A percentile compares a stretch with the other conserved stretches of the same genome.
These are phyloP conservation scores for Babjeviella inositovora DNA, from an alignment of 805 yeast species.

Conservation along the genomic window DNA sequence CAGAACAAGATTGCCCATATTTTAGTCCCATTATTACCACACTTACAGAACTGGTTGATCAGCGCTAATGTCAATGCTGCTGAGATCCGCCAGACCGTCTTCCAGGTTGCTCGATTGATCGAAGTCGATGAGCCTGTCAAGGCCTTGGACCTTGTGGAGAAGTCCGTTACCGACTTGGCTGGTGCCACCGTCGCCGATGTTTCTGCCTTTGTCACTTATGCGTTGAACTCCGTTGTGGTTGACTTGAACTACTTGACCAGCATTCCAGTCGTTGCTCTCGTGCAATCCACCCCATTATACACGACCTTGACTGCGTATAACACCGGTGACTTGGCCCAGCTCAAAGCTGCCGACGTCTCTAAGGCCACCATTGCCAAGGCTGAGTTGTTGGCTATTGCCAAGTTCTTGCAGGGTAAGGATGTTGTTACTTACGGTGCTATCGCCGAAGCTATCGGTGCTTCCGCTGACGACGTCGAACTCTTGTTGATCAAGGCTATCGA, in stretches of 20 bases:
- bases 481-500: slow-evolving; percentile 1
- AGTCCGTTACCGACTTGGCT: background rate
- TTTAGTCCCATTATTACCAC: background rate
- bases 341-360: background rate
- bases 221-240: background rate
- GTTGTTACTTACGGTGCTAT: slow-evolving; percentile 8
- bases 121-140: no score
- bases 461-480: slow-evolving; percentile 4
- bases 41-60: slow-evolving; percentile 1
- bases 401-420: background rate
- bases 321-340: slow-evolving; percentile 1
- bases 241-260: slow-evolving; percentile 1
- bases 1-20: slow-evolving; percentile 2
- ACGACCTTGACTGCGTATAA: background rate
- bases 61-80: background rate
- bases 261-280: background rate
- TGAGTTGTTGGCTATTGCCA: slow-evolving; percentile 1
- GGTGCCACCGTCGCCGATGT: background rate
- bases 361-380: background rate
- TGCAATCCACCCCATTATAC: background rate
- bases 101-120: no score
- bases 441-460: slow-evolving; percentile 11
- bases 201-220: background rate
- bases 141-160: background rate
- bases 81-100: background rate